Percentiles rank a stretch among this genome's conserved stretches.
phyloP scores from a whole-genome alignment of 108 stramenopile genomes.

The Nitzschia sp. region DNA sequence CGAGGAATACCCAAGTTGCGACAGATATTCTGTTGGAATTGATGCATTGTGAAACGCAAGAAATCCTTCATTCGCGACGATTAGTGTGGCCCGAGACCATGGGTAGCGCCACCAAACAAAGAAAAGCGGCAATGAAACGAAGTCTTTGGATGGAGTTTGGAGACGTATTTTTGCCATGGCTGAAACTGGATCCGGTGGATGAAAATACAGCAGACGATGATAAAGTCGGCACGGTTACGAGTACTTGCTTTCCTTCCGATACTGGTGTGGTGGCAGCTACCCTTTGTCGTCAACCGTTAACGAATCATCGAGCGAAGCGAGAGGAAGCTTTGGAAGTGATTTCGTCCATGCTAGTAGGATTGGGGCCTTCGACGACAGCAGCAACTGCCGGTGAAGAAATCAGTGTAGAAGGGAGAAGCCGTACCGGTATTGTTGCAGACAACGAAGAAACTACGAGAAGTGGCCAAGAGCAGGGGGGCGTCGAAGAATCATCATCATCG shows the following conservation, averaged over 20 bases:
- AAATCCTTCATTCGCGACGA: constrained; percentile 3
- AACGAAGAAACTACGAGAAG: neutral
- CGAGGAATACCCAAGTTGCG: neutral
- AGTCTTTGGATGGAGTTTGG: neutral
- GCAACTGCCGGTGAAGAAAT: neutral
- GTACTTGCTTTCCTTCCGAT: neutral
- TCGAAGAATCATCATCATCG: too few species aligned
- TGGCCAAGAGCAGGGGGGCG: neutral
- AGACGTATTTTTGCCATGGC: constrained; percentile 8
- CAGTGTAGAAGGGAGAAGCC: neutral
- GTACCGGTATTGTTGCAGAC: neutral
- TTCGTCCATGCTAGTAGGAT: constrained; percentile 5
- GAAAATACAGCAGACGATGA: neutral
- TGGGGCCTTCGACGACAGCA: neutral
- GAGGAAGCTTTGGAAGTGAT: constrained; percentile 11
- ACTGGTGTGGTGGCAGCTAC: neutral
- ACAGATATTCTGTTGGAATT: constrained; percentile 20
- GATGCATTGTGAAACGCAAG: neutral
- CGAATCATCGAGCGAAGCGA: neutral
- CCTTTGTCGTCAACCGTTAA: constrained; percentile 3
- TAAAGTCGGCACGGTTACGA: neutral
- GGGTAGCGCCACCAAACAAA: neutral
- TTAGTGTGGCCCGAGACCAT: constrained; percentile 28
- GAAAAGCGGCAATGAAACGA: neutral
- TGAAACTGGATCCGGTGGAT: neutral